These are phyloP conservation scores for Wickerhamomyces strasburgensis DNA, from an alignment of 805 yeast genomes.

Conservation along the genomic window DNA sequence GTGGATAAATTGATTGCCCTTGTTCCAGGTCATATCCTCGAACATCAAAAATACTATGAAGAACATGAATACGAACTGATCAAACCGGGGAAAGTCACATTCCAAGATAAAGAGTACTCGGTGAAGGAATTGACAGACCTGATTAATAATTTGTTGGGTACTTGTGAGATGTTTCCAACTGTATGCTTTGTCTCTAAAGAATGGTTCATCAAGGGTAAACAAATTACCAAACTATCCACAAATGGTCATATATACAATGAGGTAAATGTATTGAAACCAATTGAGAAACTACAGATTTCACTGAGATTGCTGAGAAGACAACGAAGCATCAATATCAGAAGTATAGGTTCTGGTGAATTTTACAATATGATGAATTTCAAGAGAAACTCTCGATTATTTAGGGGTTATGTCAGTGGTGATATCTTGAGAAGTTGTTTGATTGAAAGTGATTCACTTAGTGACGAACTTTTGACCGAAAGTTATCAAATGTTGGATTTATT, in stretches of 20 bases:
- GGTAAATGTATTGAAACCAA: not conserved
- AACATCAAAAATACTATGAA: constrained; percentile 12
- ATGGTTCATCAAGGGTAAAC: not conserved
- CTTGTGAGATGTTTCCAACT: not conserved
- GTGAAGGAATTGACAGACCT: constrained; percentile 6
- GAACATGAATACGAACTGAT: not conserved
- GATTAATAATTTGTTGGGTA: no score
- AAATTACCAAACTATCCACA: constrained; percentile 1
- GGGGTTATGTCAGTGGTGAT: constrained; percentile 8
- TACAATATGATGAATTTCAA: constrained; percentile 7
- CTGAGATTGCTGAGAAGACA: no score
- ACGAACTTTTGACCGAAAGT: not conserved
- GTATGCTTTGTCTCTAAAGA: not conserved
- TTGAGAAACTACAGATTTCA: not conserved
- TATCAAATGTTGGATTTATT: constrained; percentile 2
- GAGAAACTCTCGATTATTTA: not conserved
- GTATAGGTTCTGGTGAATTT: constrained; percentile 4
- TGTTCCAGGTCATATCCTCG: constrained; percentile 18
- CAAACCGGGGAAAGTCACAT: constrained; percentile 10
- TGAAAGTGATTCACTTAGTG: constrained; percentile 2
- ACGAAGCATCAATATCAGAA: no score
- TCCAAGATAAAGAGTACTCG: constrained; percentile 3
- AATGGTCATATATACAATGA: no score
- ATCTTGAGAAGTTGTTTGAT: constrained; percentile 9
- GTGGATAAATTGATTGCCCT: constrained; percentile 11